A percentile compares a stretch with the other conserved stretches of the same genome.
Evolutionary conservation across 75 land plant genomes (phyloP).

Genomic region (Cupressus sempervirens): DNA sequence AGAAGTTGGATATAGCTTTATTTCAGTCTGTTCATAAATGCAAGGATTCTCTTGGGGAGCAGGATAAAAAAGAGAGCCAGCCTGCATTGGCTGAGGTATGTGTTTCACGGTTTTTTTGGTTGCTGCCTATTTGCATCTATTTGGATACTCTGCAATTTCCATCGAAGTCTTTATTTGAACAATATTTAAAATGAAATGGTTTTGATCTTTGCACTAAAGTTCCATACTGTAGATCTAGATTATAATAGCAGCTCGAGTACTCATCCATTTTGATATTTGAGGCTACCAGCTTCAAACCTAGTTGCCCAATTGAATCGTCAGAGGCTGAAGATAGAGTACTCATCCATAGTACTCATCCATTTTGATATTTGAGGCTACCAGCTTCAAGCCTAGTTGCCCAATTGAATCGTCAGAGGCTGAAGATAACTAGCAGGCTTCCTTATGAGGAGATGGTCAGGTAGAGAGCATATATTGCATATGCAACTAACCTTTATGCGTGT

Average conservation of each 20-base stretch:
- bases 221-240: background rate
- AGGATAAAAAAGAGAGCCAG: background rate
- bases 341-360: background rate
- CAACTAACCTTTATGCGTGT: background rate
- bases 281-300: background rate
- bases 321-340: background rate
- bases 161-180: background rate
- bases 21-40: slow-evolving; percentile 47
- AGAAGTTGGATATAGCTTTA: slow-evolving; percentile 36
- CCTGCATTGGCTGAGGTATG: background rate
- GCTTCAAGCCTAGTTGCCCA: background rate
- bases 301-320: background rate
- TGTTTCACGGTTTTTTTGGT: background rate
- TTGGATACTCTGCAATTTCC: background rate
- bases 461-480: background rate
- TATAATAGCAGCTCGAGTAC: background rate
- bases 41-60: slow-evolving; percentile 17
- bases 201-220: background rate
- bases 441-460: background rate
- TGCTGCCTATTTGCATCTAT: background rate
- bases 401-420: background rate
- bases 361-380: background rate
- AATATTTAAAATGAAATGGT: background rate
- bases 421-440: background rate
- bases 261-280: background rate